phyloP scores from a whole-genome alignment of 129 eudicot species.

The Artemisia argyi region DNA sequence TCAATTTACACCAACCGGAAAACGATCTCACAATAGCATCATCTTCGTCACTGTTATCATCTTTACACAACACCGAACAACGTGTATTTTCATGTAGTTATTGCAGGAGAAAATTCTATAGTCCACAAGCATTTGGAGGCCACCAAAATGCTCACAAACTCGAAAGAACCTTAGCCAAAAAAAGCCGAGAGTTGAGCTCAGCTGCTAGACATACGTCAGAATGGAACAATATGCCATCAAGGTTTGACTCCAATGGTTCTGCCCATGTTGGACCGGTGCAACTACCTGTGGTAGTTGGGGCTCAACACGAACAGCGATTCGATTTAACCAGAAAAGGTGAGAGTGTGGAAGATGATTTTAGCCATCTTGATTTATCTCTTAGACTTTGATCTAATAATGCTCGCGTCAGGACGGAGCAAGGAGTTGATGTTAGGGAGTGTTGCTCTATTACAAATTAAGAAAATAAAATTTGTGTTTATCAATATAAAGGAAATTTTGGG shows the following conservation, averaged over 20 bases:
- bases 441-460: too few relatives aligned
- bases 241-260: constrained; percentile 25
- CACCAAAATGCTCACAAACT: constrained; percentile 95
- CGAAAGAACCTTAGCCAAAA: constrained; percentile 84
- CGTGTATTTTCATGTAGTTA: constrained; percentile 77
- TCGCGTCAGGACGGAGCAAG: too few relatives aligned
- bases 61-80: constrained; percentile 33
- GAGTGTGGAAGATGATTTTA: constrained; percentile 21
- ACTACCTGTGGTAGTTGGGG: background rate
- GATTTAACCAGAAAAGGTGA: constrained; percentile 18
- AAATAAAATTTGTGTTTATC: too few relatives aligned
- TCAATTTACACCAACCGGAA: constrained; percentile 37
- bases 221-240: constrained; percentile 18
- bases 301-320: constrained; percentile 24
- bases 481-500: too few relatives aligned
- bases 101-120: constrained; percentile 72
- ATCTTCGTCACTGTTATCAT: constrained; percentile 44
- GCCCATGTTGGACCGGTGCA: constrained; percentile 23
- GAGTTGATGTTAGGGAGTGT: too few relatives aligned
- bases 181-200: constrained; percentile 52
- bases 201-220: constrained; percentile 31
- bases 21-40: constrained; percentile 31
- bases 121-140: constrained; percentile 95
- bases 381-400: constrained; percentile 14
- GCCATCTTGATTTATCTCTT: constrained; percentile 35